Conservation (phyloP, 2,329 filamentous ascomycete genomes). For the Aschersonia sp. region DNA sequence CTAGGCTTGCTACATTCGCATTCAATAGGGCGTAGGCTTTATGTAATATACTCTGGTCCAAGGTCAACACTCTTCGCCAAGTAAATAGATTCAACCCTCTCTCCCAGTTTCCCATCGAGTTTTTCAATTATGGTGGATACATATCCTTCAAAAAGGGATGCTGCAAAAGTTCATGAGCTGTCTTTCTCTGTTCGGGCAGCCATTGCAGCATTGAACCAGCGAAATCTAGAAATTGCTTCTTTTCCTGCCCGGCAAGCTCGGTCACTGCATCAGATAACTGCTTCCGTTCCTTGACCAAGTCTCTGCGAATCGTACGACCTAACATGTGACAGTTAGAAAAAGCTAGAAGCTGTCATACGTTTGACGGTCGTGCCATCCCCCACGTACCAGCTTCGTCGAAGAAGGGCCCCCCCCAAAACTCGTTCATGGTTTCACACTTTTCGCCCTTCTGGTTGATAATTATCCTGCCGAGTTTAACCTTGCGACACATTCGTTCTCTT, state of each 20-base stretch:
- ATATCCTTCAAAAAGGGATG: neutral
- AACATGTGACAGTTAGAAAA: neutral
- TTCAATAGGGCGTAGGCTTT: too few relatives aligned
- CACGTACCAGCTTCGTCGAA: slow-evolving; percentile 6
- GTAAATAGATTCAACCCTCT: too few relatives aligned
- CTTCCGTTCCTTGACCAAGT: slow-evolving; percentile 2
- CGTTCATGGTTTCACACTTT: slow-evolving; percentile 8
- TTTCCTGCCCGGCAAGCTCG: slow-evolving; percentile 8
- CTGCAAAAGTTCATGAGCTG: slow-evolving; percentile 4
- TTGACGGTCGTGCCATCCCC: neutral
- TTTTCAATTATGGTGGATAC: too few relatives aligned
- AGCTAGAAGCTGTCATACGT: neutral
- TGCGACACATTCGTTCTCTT: slow-evolving; percentile 7
- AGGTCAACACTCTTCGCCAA: too few relatives aligned
- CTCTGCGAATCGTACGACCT: slow-evolving; percentile 5
- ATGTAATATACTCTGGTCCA: too few relatives aligned
- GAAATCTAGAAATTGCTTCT: slow-evolving; percentile 9
- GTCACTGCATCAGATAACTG: slow-evolving; percentile 7
- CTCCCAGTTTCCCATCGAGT: too few relatives aligned
- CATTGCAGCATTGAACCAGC: slow-evolving; percentile 11
- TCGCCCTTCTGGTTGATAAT: slow-evolving; percentile 1
- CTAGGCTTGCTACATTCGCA: too few relatives aligned
- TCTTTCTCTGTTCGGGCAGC: slow-evolving; percentile 12
- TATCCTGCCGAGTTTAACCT: neutral
- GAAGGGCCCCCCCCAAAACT: slow-evolving; percentile 9